phyloP scores from a whole-genome alignment of 148 eudicot species.

The Silene latifolia region DNA sequence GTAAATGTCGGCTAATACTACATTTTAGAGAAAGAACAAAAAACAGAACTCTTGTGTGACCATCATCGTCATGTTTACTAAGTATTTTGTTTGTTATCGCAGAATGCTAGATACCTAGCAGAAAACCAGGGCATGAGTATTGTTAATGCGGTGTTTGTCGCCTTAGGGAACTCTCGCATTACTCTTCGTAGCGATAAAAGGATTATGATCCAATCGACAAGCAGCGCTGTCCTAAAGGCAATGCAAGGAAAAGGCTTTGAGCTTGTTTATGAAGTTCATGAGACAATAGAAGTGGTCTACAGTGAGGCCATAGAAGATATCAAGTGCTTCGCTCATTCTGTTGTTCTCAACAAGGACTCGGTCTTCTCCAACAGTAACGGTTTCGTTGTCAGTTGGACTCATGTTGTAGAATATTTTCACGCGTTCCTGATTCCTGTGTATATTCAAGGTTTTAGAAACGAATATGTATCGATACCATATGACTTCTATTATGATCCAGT shows the following conservation, averaged over 20 bases:
- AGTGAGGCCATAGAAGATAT: slow-evolving; percentile 47
- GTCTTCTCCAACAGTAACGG: slow-evolving; percentile 34
- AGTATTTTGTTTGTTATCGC: slow-evolving; percentile 5
- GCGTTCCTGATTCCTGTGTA: slow-evolving; percentile 53
- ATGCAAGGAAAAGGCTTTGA: slow-evolving; percentile 52
- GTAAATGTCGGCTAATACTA: too few relatives aligned
- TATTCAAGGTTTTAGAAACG: slow-evolving; percentile 51
- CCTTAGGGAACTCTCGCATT: slow-evolving; percentile 38
- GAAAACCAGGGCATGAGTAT: slow-evolving; percentile 49
- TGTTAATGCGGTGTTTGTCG: slow-evolving; percentile 55
- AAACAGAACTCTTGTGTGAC: too few relatives aligned
- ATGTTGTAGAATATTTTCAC: slow-evolving; percentile 47
- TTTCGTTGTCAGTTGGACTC: slow-evolving; percentile 37
- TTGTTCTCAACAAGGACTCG: slow-evolving; percentile 52
- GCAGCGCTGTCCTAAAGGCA: slow-evolving; percentile 58
- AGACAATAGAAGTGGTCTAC: slow-evolving; percentile 39
- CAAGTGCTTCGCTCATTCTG: slow-evolving; percentile 58
- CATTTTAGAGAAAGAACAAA: too few relatives aligned
- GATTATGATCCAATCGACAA: slow-evolving; percentile 60
- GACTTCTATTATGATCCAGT: slow-evolving; percentile 76
- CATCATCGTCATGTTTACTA: not conserved
- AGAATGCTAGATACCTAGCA: slow-evolving; percentile 87
- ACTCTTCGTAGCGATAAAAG: slow-evolving; percentile 36
- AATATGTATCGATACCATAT: slow-evolving; percentile 58
- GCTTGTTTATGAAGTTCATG: slow-evolving; percentile 58